Evolutionary conservation across 371 early-diverging fungal genomes (phyloP).

Genomic region (Lichtheimia hyalospora): DNA sequence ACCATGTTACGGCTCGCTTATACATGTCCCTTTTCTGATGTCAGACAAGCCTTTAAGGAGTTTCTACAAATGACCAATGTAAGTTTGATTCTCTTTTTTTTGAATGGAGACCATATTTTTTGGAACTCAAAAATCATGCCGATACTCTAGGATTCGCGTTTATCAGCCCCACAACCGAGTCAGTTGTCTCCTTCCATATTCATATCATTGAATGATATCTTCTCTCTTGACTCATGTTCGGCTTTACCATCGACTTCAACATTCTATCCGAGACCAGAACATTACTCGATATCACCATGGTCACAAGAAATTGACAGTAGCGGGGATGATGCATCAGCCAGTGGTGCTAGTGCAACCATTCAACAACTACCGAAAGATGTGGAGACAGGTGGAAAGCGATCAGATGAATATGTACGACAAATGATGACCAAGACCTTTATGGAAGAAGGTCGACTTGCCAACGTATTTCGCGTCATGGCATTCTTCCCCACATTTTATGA

Average conservation of each 20-base stretch:
- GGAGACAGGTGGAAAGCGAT: conserved; percentile 40
- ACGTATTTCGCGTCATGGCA: conserved; percentile 57
- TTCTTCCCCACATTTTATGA: conserved; percentile 69
- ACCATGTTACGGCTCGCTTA: conserved; percentile 56
- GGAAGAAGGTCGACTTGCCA: conserved; percentile 55
- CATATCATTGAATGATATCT: conserved; percentile 46
- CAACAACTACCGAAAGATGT: background rate
- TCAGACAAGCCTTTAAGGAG: conserved; percentile 49
- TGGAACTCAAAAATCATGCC: background rate
- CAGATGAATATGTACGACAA: conserved; percentile 51
- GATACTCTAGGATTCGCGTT: conserved; percentile 26
- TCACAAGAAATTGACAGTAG: conserved; percentile 27
- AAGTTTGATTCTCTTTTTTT: conserved; percentile 2
- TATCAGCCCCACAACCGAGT: conserved; percentile 54
- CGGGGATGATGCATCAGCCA: conserved; percentile 4
- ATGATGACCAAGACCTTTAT: conserved; percentile 57
- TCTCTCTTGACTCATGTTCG: conserved; percentile 37
- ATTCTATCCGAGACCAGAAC: conserved; percentile 40
- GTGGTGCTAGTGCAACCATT: background rate
- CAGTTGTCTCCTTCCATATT: conserved; percentile 64
- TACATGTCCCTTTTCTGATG: conserved; percentile 62
- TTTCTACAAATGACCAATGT: conserved; percentile 49
- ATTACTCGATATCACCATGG: conserved; percentile 52
- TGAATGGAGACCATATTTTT: background rate
- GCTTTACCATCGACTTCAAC: conserved; percentile 23